Conservation (phyloP, 306 rosid species). For the Inga laurina region DNA sequence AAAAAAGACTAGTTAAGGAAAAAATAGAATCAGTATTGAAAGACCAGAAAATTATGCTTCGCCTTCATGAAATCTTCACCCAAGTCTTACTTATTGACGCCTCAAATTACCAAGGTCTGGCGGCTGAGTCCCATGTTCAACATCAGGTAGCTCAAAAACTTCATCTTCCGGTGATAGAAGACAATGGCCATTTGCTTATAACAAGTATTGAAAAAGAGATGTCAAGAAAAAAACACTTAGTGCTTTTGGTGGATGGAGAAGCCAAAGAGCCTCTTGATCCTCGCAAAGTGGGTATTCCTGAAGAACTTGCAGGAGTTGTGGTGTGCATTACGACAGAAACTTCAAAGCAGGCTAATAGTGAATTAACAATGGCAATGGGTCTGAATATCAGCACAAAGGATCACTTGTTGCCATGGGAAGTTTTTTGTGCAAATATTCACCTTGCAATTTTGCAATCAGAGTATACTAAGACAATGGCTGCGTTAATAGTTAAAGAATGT, state of each 20-base stretch:
- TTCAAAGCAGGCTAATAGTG: background rate
- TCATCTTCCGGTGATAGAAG: background rate
- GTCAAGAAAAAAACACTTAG: background rate
- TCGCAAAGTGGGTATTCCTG: background rate
- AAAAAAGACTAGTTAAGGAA: background rate
- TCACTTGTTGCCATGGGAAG: conserved; percentile 15
- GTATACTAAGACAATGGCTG: background rate
- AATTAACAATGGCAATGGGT: background rate
- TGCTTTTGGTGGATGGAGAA: conserved; percentile 1
- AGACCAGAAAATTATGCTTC: background rate
- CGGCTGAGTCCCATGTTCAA: background rate
- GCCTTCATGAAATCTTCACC: background rate
- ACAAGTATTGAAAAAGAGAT: background rate
- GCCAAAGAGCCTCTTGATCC: background rate
- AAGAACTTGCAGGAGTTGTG: background rate
- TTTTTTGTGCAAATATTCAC: background rate
- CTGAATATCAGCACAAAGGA: background rate
- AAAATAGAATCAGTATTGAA: background rate
- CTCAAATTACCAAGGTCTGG: background rate
- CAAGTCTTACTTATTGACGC: background rate
- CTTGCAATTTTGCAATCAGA: background rate
- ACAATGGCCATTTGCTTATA: background rate
- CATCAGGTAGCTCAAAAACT: background rate
- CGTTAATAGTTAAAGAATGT: conserved; percentile 1
- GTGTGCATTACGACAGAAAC: background rate